Evolutionary conservation across 805 yeast genomes (phyloP), one percentile per base, ranked within the genome.

Genomic region (Cyberlindnera veronae): DNA sequence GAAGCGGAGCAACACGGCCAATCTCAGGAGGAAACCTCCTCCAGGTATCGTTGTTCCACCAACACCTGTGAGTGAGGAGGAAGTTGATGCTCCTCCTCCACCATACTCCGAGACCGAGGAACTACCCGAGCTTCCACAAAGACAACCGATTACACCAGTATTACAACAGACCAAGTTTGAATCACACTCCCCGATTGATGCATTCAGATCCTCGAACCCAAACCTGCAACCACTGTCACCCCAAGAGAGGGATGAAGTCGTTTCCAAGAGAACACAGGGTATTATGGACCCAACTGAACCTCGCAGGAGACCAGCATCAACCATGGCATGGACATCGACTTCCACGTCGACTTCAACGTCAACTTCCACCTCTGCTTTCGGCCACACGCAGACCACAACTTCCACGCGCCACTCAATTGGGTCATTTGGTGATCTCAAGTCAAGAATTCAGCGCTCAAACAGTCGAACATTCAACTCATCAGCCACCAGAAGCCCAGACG

Each of bases 171-270:
- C 34, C 14, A 20, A 23, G 21, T 22, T 13, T 14, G 32, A 7
- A 11, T 21, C 27, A 14, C 22, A 17, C 10, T 35, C 45, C 10
- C 38, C 20, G 3, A 34, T 42, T 15, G 32, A 26, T 15, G 19
- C 36, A 10, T 41, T 49, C 16, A 42, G 53, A 34, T 32, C 35
- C n/a, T 33, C 38, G 8, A 55, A 57, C 31, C 60, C 62, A 2
- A 58, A 58, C 32, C 34, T 57, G 3, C 54, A 47, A 21, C 56
- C 56, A 6, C 22, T 56, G 3, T 38, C 49, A 1, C 29, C 41
- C 11, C 17, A 18, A 13, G 43, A 47, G 34, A 20, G 34, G 11
- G 24, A 35, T 5, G 45, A 41, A 10, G 11, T 31, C 6, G 35
- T 28, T 15, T 24, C 39, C 5, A 27, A 29, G 14, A 31, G 36